Evolutionary conservation across 176 grass and related monocot species (phyloP), one percentile per base, ranked within the genome.

Genomic region (Paspalum notatum): DNA sequence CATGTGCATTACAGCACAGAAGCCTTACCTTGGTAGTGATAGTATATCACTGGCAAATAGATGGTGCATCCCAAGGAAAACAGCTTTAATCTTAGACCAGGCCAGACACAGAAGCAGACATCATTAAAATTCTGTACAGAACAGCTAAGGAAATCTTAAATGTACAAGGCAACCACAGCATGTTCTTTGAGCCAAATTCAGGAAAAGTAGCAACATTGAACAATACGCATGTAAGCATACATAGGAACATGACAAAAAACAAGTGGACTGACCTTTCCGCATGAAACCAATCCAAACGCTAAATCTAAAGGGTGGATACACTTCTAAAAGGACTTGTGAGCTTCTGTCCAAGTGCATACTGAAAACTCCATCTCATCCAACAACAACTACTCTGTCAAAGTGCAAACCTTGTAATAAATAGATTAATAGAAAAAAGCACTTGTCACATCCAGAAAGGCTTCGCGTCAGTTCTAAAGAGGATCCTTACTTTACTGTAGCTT

Each of bases 331-430:
- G 50, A 42, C 26, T 5, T 26, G 20, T 40, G 26, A 13, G 26
- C 49, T 58, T 87, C 72, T 71, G 25, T 64, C 66, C 66, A 78
- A 66, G 48, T 83, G 67, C 42, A 21, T 37, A 50, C 21, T 60
- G 27, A 79, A 77, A 83, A 72, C 49, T 55, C n/a, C 62, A 82
- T 69, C 20, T 70, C 43, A 65, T 56, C 58, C 63, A 63, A 49
- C 11, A 81, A 17, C 74, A 71, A 60, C 57, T 50, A 43, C 55
- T 62, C 44, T 54, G 66, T 45, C 37, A 64, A 82, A 78, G 73
- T 25, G 51, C 13, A 12, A 27, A 20, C 25, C 24, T 17, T 52
- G 0, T 62, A 52, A n/a, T 79, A 79, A 79, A 52, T 26, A 77
- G 25, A n/a, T n/a, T n/a, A n/a, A n/a, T n/a, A n/a, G n/a, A n/a